Evolutionary conservation across 331 rosid species (phyloP).

Genomic region (Malus hybrid): DNA sequence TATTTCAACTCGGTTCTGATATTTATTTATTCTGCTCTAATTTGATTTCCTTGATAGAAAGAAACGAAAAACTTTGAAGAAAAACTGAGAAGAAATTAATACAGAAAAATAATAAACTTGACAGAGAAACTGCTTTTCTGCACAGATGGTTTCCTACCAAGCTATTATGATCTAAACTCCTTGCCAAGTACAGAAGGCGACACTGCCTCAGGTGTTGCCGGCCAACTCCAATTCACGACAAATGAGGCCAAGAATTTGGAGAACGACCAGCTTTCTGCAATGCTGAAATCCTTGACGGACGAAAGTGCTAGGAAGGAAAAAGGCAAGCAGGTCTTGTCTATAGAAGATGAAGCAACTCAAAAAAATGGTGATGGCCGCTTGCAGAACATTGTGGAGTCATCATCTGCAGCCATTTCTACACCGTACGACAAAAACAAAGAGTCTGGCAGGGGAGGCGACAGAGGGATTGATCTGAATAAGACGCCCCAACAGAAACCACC

Average conservation of each 20-base stretch:
- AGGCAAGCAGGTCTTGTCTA: constrained; percentile 24
- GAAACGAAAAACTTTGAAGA: background rate
- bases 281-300: constrained; percentile 21
- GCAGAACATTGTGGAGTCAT: constrained; percentile 56
- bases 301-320: constrained; percentile 46
- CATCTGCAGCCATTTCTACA: constrained; percentile 45
- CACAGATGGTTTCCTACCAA: constrained; percentile 47
- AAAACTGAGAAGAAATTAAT: background rate
- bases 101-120: background rate
- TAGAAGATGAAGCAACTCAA: constrained; percentile 35
- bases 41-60: background rate
- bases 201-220: constrained; percentile 22
- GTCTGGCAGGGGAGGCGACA: constrained; percentile 20
- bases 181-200: constrained; percentile 28
- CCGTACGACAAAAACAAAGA: constrained; percentile 22
- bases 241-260: constrained; percentile 23
- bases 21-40: background rate
- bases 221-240: constrained; percentile 29
- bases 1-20: background rate
- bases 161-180: constrained; percentile 39
- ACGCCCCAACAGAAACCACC: constrained; percentile 71
- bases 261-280: constrained; percentile 15
- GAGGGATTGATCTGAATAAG: constrained; percentile 57
- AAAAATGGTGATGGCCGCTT: constrained; percentile 38
- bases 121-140: constrained; percentile 18